Evolutionary conservation across 441 rosid species (phyloP), one percentile per base, ranked within the genome.

Genomic region (Adansonia grandidieri): DNA sequence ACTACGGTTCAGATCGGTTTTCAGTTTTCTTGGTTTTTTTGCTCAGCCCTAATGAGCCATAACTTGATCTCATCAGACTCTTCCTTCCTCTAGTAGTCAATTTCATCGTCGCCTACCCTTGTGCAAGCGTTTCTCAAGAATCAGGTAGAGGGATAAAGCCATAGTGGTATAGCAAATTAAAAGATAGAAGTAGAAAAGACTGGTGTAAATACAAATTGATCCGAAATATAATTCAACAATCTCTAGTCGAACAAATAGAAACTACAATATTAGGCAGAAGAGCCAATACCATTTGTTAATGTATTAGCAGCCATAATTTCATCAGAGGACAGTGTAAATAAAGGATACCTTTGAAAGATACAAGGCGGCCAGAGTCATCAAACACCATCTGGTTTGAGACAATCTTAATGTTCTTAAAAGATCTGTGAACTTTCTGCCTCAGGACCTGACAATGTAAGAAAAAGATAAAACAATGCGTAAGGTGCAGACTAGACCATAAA

Each of bases 351-450:
- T 87, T 92, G 77, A 94, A 94, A 70, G 97, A 88, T 64, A 88
- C 76, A 9, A 94, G 95, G 48, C 24, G 76, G 48, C 96, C 96
- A 71, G 84, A 71, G 77, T 80, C 74, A 32, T 91, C 85, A 73
- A 94, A 92, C 40, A 84, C 87, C 98, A 94, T 94, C 54, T 85
- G 85, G 68, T 94, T 94, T 13, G 97, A 92, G 72, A 94, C 93
- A 79, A 92, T 85, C 89, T 86, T 91, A 58, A 92, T 87, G 72
- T 91, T 92, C 80, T 83, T 90, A 81, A 89, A 92, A 77, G 89
- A 80, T 83, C 86, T 88, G 77, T 89, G 91, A 84, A 89, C 83
- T 77, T 91, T 92, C 88, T 94, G 98, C 83, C 96, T 88, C 86
- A 92, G 81, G 84, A 94, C 97, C 98, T 92, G 80, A 62, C 57